A percentile compares a stretch with the other conserved stretches of the same genome.
Evolutionary conservation across 2,329 filamentous ascomycete species (phyloP).

Genomic region (Exophiala sideris): DNA sequence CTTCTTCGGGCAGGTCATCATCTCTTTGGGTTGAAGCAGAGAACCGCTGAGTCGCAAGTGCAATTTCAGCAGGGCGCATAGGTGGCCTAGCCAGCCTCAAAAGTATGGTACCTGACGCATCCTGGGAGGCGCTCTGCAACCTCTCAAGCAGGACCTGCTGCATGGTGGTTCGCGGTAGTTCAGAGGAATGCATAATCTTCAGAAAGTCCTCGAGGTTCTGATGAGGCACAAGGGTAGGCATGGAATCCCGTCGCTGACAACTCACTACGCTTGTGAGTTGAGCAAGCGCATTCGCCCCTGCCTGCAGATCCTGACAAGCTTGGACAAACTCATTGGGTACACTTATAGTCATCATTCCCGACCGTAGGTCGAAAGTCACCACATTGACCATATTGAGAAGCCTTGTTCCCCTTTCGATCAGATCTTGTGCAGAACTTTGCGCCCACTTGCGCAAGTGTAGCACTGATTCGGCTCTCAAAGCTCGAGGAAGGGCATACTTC

Average conservation of each 20-base stretch:
- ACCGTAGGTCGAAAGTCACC: slow-evolving; percentile 17
- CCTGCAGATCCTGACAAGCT: slow-evolving; percentile 11
- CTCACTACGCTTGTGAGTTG: slow-evolving; percentile 21
- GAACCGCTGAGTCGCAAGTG: slow-evolving; percentile 6
- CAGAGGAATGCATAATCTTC: slow-evolving; percentile 1
- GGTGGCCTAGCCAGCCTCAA: slow-evolving; percentile 21
- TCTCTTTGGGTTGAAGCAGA: neutral
- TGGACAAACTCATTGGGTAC: slow-evolving; percentile 8
- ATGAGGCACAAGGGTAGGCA: slow-evolving; percentile 15
- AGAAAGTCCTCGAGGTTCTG: slow-evolving; percentile 15
- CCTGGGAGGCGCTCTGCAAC: neutral
- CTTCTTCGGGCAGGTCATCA: neutral
- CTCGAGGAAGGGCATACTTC: slow-evolving; percentile 61
- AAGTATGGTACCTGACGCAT: neutral
- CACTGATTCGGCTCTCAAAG: slow-evolving; percentile 50
- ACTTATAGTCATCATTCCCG: slow-evolving; percentile 14
- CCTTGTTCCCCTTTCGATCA: slow-evolving; percentile 7
- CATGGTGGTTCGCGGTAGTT: slow-evolving; percentile 1
- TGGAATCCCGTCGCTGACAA: slow-evolving; percentile 13
- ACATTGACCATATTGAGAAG: slow-evolving; percentile 9
- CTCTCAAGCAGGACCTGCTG: slow-evolving; percentile 14
- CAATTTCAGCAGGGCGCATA: slow-evolving; percentile 14
- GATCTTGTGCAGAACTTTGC: slow-evolving; percentile 1
- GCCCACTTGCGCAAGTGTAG: slow-evolving; percentile 13
- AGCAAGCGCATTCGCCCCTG: slow-evolving; percentile 18